phyloP scores from a whole-genome alignment of 2,329 filamentous ascomycete species.

The Teratosphaeria destructans region DNA sequence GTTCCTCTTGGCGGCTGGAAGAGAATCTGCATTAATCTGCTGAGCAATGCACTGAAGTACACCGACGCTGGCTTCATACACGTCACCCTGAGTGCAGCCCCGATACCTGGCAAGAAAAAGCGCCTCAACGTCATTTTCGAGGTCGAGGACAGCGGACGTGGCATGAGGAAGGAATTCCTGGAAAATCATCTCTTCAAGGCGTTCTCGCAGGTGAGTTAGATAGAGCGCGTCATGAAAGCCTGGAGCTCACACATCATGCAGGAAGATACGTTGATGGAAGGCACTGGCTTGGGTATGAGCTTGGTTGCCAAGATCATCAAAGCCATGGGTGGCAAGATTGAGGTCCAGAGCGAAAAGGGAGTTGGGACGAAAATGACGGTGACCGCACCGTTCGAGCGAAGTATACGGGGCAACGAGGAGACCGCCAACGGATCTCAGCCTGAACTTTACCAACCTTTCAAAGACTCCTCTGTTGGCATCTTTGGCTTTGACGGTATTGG shows the following conservation, averaged over 20 bases:
- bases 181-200: slow-evolving; percentile 51
- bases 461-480: neutral
- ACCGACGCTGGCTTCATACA: slow-evolving; percentile 33
- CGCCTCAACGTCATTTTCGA: slow-evolving; percentile 15
- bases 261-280: slow-evolving; percentile 50
- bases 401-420: neutral
- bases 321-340: slow-evolving; percentile 48
- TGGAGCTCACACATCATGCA: slow-evolving; percentile 25
- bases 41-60: slow-evolving; percentile 42
- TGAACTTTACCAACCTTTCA: neutral
- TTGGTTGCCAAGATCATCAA: slow-evolving; percentile 52
- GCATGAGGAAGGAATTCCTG: slow-evolving; percentile 55
- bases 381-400: slow-evolving; percentile 6
- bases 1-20: slow-evolving; percentile 38
- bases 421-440: neutral
- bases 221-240: neutral
- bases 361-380: slow-evolving; percentile 13
- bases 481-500: neutral
- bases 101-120: slow-evolving; percentile 11
- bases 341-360: slow-evolving; percentile 19
- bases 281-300: slow-evolving; percentile 56
- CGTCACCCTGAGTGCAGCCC: slow-evolving; percentile 17
- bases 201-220: slow-evolving; percentile 36
- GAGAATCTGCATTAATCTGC: slow-evolving; percentile 35
- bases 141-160: slow-evolving; percentile 54